Percentiles rank a stretch among this genome's conserved stretches.
Evolutionary conservation across 2,329 filamentous ascomycete species (phyloP).

Genomic region (Nakataea oryzae): DNA sequence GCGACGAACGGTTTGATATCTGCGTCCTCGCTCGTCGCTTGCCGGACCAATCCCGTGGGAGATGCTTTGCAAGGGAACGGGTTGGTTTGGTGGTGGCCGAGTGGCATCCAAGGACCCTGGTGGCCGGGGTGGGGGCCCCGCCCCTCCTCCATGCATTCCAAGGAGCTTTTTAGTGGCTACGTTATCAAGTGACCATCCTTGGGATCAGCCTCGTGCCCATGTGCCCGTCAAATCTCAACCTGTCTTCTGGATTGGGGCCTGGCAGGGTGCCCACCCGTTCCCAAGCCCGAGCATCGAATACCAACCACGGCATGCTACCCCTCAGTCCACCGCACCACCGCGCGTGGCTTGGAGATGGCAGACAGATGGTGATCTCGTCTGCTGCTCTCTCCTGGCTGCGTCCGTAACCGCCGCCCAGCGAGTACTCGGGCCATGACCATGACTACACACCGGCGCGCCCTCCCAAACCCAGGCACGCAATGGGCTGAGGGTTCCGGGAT

Average conservation of each 20-base stretch:
- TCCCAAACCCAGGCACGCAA: neutral
- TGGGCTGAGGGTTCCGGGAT: too few species aligned
- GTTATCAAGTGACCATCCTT: neutral
- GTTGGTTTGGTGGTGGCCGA: neutral
- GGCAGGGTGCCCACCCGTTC: too few species aligned
- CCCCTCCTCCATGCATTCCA: neutral
- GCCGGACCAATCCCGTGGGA: neutral
- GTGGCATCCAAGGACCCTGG: neutral
- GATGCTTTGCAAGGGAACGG: neutral
- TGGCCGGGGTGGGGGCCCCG: neutral
- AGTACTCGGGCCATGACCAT: neutral
- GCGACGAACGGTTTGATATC: neutral
- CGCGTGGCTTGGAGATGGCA: neutral
- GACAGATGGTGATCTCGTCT: neutral
- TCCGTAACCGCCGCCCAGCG: neutral
- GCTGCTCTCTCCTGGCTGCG: neutral
- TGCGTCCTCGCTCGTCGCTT: neutral
- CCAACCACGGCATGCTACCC: too few species aligned
- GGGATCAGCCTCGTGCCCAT: neutral
- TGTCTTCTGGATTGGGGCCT: too few species aligned
- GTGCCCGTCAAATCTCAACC: neutral
- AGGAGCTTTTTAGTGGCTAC: neutral
- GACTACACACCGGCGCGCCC: neutral
- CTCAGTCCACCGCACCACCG: neutral
- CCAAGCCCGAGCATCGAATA: neutral